Percentiles rank a stretch among this genome's conserved stretches.
phyloP scores from a whole-genome alignment of 179 eudicot species.

The Spergularia azorica region DNA sequence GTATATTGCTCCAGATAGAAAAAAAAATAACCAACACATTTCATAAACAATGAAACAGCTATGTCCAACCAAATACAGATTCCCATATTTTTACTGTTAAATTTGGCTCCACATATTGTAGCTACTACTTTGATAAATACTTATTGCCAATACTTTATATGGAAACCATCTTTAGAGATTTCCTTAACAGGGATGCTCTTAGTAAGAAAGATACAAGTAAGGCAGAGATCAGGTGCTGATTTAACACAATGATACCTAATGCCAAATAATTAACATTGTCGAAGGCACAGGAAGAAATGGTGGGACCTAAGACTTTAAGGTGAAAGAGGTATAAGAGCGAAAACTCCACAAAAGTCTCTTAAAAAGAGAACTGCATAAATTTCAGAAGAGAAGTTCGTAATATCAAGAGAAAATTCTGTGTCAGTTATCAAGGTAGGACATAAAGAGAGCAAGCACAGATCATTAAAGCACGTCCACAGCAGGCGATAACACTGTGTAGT shows the following conservation, averaged over 20 bases:
- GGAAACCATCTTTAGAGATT: background rate
- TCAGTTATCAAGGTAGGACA: background rate
- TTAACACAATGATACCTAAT: background rate
- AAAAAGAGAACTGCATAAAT: background rate
- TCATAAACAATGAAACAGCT: background rate
- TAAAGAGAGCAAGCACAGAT: slow-evolving; percentile 3
- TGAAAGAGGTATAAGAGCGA: background rate
- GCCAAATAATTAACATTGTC: background rate
- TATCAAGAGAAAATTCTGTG: background rate
- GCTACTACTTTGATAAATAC: slow-evolving; percentile 5
- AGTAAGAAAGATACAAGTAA: background rate
- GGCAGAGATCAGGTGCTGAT: background rate
- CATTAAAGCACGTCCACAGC: background rate
- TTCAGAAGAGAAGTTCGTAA: background rate
- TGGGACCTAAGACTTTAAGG: background rate
- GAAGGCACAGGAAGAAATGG: background rate
- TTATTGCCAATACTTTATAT: background rate
- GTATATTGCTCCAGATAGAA: background rate
- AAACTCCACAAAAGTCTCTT: background rate
- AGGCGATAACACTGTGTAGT: too few relatives aligned
- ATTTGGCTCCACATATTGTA: background rate
- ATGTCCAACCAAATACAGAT: background rate
- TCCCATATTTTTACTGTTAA: background rate
- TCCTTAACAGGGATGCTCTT: background rate
- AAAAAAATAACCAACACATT: background rate